Evolutionary conservation across 2,329 filamentous ascomycete genomes (phyloP), one percentile per base, ranked within the genome.

Genomic region (Talaromyces pinophilus): DNA sequence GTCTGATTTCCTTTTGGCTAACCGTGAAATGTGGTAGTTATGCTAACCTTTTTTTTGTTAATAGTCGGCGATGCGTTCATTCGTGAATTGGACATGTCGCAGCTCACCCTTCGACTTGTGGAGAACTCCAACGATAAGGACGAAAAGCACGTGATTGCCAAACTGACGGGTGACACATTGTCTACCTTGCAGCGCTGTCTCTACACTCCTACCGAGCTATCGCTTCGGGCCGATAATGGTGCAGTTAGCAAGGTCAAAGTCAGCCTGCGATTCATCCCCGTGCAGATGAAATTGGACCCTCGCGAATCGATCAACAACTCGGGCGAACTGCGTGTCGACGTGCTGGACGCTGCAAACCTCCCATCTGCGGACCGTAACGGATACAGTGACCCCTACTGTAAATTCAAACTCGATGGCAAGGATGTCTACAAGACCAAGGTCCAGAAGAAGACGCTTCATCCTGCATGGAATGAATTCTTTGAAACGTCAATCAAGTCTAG

Each of bases 221-320:
- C 87, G 64, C 83, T 99, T 67, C 92, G 89, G 77, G 90, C 92
- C 68, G 88, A 91, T 19, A 86, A 94, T 50, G 93, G 93, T 62
- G 85, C 86, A 67, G 79, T 89, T 30, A 93, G 88, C 81, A 93
- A 88, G 74, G 85, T 99, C 75, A 96, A 90, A 71, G 91, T 99
- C 75, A 96, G 91, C 81, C 86, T 97, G 74, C 96, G 96, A 79
- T 99, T 97, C 76, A 88, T 99, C 28, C 95, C 95, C 0, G 89
- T 98, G 68, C 88, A 92, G 81, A 99, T 99, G 95, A 84, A 88
- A 65, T 90, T 99, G 59, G 93, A 99, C 74, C 91, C 95, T 0
- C 92, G 89, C 73, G 95, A 99, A 80, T 97, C 93, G 74, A 97
- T 99, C 84, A 98, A 97, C 86, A 99, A 99, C 80, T 96, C 97